Evolutionary conservation across 441 rosid genomes (phyloP).

Genomic region (Gossypium schwendimanii): DNA sequence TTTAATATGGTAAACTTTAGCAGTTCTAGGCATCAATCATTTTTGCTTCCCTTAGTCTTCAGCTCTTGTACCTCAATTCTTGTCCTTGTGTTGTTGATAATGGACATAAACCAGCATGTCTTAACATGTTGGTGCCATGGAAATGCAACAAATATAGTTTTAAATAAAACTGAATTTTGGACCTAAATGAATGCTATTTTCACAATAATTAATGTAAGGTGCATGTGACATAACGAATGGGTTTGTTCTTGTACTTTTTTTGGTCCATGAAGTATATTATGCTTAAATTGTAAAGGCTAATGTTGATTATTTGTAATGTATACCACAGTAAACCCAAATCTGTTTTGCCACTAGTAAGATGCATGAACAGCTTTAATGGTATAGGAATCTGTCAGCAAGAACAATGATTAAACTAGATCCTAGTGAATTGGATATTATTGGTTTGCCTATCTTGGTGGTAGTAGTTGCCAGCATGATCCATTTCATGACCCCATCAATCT

Average conservation of each 20-base stretch:
- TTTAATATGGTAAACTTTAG: background rate
- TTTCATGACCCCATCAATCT: background rate
- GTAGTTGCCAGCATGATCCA: background rate
- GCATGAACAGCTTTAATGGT: background rate
- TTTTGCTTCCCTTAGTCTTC: background rate
- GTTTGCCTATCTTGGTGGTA: background rate
- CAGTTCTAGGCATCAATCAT: background rate
- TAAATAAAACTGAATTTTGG: background rate
- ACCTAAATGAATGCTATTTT: background rate
- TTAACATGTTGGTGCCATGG: background rate
- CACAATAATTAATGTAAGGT: background rate
- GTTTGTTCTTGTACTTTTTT: background rate
- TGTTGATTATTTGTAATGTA: background rate
- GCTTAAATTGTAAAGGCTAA: background rate
- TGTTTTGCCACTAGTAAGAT: background rate
- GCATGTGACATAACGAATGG: background rate
- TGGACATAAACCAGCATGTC: background rate
- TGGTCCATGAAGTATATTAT: background rate
- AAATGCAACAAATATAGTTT: background rate
- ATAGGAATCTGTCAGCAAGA: background rate
- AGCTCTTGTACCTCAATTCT: background rate
- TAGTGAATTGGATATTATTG: background rate
- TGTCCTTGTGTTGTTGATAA: background rate
- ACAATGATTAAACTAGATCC: background rate
- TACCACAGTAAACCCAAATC: background rate